phyloP scores from a whole-genome alignment of 2,329 filamentous ascomycete genomes.

The Myotisia sp. region DNA sequence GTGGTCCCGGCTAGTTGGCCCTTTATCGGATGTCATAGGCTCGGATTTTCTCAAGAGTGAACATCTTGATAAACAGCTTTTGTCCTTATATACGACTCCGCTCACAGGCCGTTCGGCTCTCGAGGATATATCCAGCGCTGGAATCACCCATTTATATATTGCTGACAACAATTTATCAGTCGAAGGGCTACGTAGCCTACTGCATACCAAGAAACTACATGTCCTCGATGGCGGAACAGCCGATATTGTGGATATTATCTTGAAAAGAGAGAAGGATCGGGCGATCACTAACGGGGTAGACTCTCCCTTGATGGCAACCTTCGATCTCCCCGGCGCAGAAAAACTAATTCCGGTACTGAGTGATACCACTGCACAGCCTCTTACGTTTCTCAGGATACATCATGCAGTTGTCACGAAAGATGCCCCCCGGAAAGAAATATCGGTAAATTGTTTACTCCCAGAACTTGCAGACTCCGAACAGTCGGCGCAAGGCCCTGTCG shows the following conservation, averaged over 20 bases:
- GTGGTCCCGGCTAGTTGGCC: conserved; percentile 15
- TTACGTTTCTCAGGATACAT: conserved; percentile 43
- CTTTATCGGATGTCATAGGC: conserved; percentile 23
- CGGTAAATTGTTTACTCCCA: conserved; percentile 17
- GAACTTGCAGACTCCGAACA: conserved; percentile 20
- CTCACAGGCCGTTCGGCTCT: conserved; percentile 41
- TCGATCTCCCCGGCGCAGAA: conserved; percentile 35
- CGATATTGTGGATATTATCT: conserved; percentile 10
- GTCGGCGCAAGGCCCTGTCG: conserved; percentile 16
- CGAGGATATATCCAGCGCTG: conserved; percentile 40
- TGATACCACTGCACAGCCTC: conserved; percentile 31
- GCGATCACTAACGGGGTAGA: too few relatives aligned
- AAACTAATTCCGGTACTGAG: conserved; percentile 41
- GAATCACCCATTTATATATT: conserved; percentile 47
- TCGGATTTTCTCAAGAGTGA: conserved; percentile 30
- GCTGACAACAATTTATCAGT: conserved; percentile 42
- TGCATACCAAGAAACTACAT: conserved; percentile 39
- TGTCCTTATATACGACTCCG: conserved; percentile 34
- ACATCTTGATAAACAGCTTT: conserved; percentile 39
- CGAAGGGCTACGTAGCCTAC: conserved; percentile 40
- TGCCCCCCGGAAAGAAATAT: conserved; percentile 19
- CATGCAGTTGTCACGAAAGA: conserved; percentile 40
- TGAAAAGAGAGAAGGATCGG: conserved; percentile 8
- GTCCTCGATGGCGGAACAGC: conserved; percentile 43
- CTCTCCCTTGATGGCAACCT: conserved; percentile 13